Percentiles rank a stretch among this genome's conserved stretches.
Conservation (phyloP, 345 rosid species). For the Eucalyptus regnans region DNA sequence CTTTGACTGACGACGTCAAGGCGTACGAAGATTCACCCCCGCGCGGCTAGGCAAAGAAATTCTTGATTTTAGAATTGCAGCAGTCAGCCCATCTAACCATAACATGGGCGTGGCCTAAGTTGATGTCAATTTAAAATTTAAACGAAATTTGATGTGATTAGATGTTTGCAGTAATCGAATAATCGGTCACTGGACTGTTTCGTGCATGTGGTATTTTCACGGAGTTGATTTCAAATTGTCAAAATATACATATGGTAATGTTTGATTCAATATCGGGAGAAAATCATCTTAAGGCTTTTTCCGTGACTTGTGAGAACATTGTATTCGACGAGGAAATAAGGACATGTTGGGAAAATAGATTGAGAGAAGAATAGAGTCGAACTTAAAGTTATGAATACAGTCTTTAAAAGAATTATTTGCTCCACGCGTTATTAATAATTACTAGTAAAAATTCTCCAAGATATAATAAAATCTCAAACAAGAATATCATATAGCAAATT, state of each 20-base stretch:
- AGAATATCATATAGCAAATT: no score
- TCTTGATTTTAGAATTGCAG: not conserved
- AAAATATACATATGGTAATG: not conserved
- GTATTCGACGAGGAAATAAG: fast-evolving
- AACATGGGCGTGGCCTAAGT: not conserved
- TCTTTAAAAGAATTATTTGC: no score
- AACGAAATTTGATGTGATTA: not conserved
- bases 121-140: not conserved
- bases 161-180: not conserved
- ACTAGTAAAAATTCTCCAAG: not conserved
- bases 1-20: not conserved
- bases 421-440: fast-evolving
- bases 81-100: not conserved
- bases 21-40: not conserved
- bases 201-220: not conserved
- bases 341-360: not conserved
- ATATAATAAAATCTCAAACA: not conserved
- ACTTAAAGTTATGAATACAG: not conserved
- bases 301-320: no score
- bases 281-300: not conserved
- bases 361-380: not conserved
- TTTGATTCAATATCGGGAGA: not conserved
- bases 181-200: not conserved
- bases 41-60: not conserved
- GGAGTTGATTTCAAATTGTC: not conserved